A percentile compares a stretch with the other conserved stretches of the same genome.
These are phyloP conservation scores for Teunomyces gatunensis DNA, from an alignment of 805 yeast genomes.

Conservation along the genomic window DNA sequence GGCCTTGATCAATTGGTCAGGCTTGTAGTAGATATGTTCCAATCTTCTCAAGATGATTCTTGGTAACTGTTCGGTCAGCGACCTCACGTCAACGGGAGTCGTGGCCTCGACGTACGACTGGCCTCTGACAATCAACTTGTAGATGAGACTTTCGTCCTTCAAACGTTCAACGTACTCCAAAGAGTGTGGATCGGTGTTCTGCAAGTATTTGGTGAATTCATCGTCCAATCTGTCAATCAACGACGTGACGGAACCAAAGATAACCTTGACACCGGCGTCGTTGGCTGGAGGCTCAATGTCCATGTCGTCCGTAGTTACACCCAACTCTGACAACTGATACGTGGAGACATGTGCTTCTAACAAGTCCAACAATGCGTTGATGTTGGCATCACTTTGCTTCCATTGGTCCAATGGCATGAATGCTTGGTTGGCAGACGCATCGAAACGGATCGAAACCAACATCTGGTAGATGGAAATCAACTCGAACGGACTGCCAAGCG, in stretches of 20 bases:
- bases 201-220: conserved; percentile 84
- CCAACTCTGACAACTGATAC: conserved; percentile 76
- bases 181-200: conserved; percentile 90
- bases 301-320: conserved; percentile 66
- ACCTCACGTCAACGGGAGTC: conserved; percentile 40
- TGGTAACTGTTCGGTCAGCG: conserved; percentile 56
- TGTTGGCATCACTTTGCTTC: conserved; percentile 66
- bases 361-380: conserved; percentile 58
- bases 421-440: conserved; percentile 61
- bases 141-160: conserved; percentile 78
- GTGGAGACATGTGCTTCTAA: conserved; percentile 57
- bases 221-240: conserved; percentile 92
- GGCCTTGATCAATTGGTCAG: conserved; percentile 64
- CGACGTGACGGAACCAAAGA: conserved; percentile 82
- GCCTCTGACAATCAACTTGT: conserved; percentile 73
- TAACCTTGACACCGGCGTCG: conserved; percentile 60
- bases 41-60: conserved; percentile 80
- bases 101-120: conserved; percentile 81
- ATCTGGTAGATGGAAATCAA: conserved; percentile 72
- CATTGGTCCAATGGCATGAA: conserved; percentile 80
- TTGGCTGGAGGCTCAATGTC: conserved; percentile 63
- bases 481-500: conserved; percentile 58
- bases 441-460: conserved; percentile 86
- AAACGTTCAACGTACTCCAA: conserved; percentile 89
- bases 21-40: conserved; percentile 92